Evolutionary conservation across 2,329 filamentous ascomycete species (phyloP).

Genomic region (Ceratocystis cacaofunesta): DNA sequence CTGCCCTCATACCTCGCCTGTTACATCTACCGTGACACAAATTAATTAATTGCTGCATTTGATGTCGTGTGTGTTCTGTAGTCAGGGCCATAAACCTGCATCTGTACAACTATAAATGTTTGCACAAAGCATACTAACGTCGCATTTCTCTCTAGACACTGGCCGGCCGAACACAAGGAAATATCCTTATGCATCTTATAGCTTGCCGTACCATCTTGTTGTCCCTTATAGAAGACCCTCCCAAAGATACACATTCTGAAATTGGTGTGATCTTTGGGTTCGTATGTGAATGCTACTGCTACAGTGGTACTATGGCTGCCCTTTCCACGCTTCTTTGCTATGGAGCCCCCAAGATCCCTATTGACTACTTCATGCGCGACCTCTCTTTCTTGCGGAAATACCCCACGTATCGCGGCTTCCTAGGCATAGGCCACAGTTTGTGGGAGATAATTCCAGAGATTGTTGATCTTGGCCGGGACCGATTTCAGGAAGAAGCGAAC

Average conservation of each 20-base stretch:
- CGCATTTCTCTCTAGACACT: constrained; percentile 8
- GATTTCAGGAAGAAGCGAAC: constrained; percentile 9
- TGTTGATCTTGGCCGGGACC: constrained; percentile 7
- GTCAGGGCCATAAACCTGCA: neutral
- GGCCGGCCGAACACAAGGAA: constrained; percentile 11
- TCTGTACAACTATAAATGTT: neutral
- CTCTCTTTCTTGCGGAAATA: constrained; percentile 7
- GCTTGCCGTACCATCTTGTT: constrained; percentile 12
- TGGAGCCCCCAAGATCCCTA: neutral
- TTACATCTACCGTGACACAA: too few relatives aligned
- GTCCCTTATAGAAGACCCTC: neutral
- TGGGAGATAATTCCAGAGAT: constrained; percentile 14
- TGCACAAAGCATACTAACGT: neutral
- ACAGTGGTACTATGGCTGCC: constrained; percentile 4
- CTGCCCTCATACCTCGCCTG: too few relatives aligned
- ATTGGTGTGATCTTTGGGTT: constrained; percentile 15
- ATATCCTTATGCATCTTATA: constrained; percentile 12
- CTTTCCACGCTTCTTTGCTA: constrained; percentile 10
- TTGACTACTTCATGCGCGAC: constrained; percentile 15
- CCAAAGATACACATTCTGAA: neutral
- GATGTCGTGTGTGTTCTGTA: too few relatives aligned
- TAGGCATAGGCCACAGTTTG: constrained; percentile 13
- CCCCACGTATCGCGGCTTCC: constrained; percentile 9
- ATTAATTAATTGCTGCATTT: too few relatives aligned
- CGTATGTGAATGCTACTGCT: constrained; percentile 14